Percentiles rank a stretch among this genome's conserved stretches.
These are phyloP conservation scores for Mycocentrospora acerina DNA, from an alignment of 2,329 filamentous ascomycete genomes.

Conservation along the genomic window DNA sequence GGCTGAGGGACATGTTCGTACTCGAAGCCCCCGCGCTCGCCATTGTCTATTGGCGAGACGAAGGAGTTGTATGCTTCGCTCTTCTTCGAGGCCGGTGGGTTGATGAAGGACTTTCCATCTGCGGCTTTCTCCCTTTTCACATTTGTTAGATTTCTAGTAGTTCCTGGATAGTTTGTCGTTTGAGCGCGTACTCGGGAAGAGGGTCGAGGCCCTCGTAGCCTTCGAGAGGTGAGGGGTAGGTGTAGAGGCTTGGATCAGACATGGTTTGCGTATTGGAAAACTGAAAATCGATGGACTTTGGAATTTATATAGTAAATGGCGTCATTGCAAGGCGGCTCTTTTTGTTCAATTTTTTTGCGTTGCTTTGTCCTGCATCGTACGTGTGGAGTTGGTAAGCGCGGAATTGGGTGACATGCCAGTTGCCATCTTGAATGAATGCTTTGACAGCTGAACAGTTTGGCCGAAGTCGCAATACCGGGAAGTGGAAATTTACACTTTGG, in stretches of 20 bases:
- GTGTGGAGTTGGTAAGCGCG: conserved; percentile 33
- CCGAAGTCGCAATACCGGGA: no score
- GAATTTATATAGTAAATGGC: no score
- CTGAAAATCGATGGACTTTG: no score
- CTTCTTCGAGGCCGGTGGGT: conserved; percentile 60
- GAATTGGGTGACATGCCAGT: no score
- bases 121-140: conserved; percentile 56
- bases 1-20: conserved; percentile 4
- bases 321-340: conserved; percentile 1
- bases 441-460: no score
- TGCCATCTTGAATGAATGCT: no score
- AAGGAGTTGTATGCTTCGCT: conserved; percentile 74
- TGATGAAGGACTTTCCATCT: conserved; percentile 77
- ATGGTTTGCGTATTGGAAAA: conserved; percentile 24
- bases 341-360: not conserved
- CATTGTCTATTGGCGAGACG: conserved; percentile 66
- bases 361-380: no score
- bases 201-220: conserved; percentile 61
- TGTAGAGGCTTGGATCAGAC: conserved; percentile 48
- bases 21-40: conserved; percentile 73
- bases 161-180: no score
- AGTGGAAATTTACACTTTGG: no score
- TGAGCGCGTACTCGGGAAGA: conserved; percentile 47
- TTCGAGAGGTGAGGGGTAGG: conserved; percentile 58
- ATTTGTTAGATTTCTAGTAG: conserved; percentile 7